Percentiles rank a stretch among this genome's conserved stretches.
Conservation (phyloP, 192 early-diverging fungal genomes). For the Funneliformis geosporum region DNA sequence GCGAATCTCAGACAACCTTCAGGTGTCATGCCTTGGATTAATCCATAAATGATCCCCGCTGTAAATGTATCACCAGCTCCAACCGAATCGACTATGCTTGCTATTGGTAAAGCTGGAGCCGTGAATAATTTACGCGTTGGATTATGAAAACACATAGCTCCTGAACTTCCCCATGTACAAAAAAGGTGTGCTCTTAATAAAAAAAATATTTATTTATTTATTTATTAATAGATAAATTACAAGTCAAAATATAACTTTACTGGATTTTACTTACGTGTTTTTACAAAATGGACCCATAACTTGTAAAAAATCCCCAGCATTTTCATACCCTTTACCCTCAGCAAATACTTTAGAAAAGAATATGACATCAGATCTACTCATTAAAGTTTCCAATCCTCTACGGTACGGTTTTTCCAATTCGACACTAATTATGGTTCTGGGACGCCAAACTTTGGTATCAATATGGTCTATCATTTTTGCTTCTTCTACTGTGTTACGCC, state of each 20-base stretch:
- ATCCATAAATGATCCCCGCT: conserved; percentile 50
- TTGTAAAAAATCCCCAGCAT: conserved; percentile 48
- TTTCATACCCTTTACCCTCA: conserved; percentile 56
- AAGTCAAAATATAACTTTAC: neutral
- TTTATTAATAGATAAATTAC: neutral
- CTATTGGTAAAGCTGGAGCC: conserved; percentile 37
- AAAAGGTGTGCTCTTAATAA: conserved; percentile 56
- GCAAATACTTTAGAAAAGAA: conserved; percentile 69
- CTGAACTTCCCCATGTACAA: conserved; percentile 64
- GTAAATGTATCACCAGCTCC: conserved; percentile 62
- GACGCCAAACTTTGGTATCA: conserved; percentile 48
- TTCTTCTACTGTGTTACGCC: conserved; percentile 54
- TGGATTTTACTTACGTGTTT: conserved; percentile 37
- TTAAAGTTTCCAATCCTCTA: conserved; percentile 56
- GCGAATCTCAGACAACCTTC: conserved; percentile 44
- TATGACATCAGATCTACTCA: conserved; percentile 57
- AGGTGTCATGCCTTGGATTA: conserved; percentile 40
- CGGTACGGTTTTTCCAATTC: conserved; percentile 71
- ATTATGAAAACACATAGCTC: conserved; percentile 48
- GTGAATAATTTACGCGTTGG: conserved; percentile 39
- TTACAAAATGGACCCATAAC: conserved; percentile 43
- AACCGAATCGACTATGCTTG: conserved; percentile 48
- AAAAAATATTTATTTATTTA: conserved; percentile 1
- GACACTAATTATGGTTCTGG: conserved; percentile 59
- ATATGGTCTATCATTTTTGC: conserved; percentile 58